Evolutionary conservation across 148 eudicot genomes (phyloP).

Genomic region (Drosera capensis): DNA sequence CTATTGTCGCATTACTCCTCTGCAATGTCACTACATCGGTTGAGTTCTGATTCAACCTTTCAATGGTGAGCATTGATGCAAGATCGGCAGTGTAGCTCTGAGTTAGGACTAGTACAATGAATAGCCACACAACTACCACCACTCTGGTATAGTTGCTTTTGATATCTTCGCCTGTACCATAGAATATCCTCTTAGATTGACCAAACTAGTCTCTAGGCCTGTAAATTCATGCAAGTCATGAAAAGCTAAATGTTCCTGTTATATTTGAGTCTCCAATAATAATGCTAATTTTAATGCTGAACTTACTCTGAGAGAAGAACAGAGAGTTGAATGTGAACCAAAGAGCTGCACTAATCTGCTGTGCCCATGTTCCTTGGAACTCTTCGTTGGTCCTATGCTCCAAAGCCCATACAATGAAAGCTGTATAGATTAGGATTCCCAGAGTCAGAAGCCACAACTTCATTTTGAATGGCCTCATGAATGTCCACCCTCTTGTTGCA

Average conservation of each 20-base stretch:
- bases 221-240: neutral
- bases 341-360: slow-evolving; percentile 12
- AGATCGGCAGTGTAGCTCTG: slow-evolving; percentile 21
- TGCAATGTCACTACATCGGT: slow-evolving; percentile 8
- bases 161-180: slow-evolving; percentile 9
- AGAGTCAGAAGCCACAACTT: slow-evolving; percentile 18
- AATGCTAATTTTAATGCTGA: neutral
- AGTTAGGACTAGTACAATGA: slow-evolving; percentile 12
- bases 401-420: slow-evolving; percentile 20
- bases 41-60: slow-evolving; percentile 7
- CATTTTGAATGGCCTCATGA: slow-evolving; percentile 19
- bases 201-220: neutral
- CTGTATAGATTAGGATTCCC: slow-evolving; percentile 10
- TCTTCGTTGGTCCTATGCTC: slow-evolving; percentile 13
- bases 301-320: slow-evolving; percentile 29
- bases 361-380: slow-evolving; percentile 14
- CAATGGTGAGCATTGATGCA: slow-evolving; percentile 25
- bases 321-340: slow-evolving; percentile 27
- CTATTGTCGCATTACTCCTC: slow-evolving; percentile 11
- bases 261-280: too few relatives aligned
- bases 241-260: neutral
- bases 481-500: slow-evolving; percentile 12
- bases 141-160: slow-evolving; percentile 8
- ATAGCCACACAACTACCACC: slow-evolving; percentile 23
- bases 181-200: neutral